Evolutionary conservation across 148 eudicot genomes (phyloP), one percentile per base, ranked within the genome.

Genomic region (Vaccinium corymbosum): DNA sequence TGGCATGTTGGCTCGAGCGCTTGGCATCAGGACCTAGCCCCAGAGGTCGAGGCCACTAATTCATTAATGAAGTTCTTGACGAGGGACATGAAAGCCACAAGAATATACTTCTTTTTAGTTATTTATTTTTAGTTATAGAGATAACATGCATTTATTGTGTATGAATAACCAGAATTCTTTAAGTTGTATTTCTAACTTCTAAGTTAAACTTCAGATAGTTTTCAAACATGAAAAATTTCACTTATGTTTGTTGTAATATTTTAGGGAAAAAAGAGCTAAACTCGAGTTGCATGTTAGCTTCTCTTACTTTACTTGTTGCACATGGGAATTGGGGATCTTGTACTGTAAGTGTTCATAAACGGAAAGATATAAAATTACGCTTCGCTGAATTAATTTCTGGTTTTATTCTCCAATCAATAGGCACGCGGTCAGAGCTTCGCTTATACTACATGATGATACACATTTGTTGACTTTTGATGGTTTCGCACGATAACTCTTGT

Each of bases 1-100:
- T 84, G 73, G 64, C 86, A 4, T 55, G 35, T 55, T 84, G 83
- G 86, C 86, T 84, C 29, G 42, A 84, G 49, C 53, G 83, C 13
- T 57, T 84, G 57, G 72, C 83, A 6, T 84, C 86, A 1, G 86
- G 86, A 35, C 86, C 86, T 6, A 84, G 86, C 52, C 83, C 86
- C 48, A 84, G 19, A 55, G 86, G 86, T 5, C 86, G 79, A 12
- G 86, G 86, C 32, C 86, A 84, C 74, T 80, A 29, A 7, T 48
- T 15, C 64, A 17, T 57, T n/a, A 19, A 56, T 56, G 71, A 66
- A 66, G 71, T 66, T 66, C 15, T 25, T 66, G 3, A 35, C 38
- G 71, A 25, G 17, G 71, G 71, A 66, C 71, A 25, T 66, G 32
- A 11, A 15, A 66, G 71, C 15, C 15, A 35, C 71, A 66, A 22